phyloP scores from a whole-genome alignment of 202 grass and related monocot genomes.

The Bolboschoenoplectus hybrid region DNA sequence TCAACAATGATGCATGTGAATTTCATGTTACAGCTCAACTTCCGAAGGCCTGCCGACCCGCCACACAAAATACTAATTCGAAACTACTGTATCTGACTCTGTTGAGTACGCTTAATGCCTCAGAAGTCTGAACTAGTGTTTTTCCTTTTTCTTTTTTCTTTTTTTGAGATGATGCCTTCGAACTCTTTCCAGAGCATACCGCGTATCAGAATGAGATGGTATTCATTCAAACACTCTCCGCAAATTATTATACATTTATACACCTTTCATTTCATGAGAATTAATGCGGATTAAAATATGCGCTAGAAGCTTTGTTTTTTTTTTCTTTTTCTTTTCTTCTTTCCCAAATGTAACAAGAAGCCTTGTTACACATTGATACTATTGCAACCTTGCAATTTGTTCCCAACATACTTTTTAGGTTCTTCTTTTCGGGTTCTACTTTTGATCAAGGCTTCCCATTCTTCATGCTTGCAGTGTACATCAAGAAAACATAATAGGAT shows the following conservation, averaged over 20 bases:
- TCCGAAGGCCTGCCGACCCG: background rate
- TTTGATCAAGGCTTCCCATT: background rate
- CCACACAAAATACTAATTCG: constrained; percentile 18
- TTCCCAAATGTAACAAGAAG: background rate
- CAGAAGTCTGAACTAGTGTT: background rate
- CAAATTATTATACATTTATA: background rate
- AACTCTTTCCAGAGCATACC: constrained; percentile 35
- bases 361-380: constrained; percentile 8
- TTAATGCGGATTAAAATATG: constrained; percentile 7
- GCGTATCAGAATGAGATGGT: constrained; percentile 6
- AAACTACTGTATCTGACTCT: background rate
- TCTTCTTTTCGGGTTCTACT: background rate
- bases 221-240: background rate
- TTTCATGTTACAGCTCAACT: constrained; percentile 20
- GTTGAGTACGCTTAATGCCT: background rate
- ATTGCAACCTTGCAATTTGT: background rate
- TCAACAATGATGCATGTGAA: constrained; percentile 2
- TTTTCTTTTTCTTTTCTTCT: no score
- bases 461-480: constrained; percentile 26
- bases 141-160: constrained; percentile 1
- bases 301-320: no score
- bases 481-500: constrained; percentile 27
- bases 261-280: background rate
- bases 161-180: background rate
- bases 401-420: background rate